Conservation (phyloP, 805 yeast species). For the Osmozyma mogii region DNA sequence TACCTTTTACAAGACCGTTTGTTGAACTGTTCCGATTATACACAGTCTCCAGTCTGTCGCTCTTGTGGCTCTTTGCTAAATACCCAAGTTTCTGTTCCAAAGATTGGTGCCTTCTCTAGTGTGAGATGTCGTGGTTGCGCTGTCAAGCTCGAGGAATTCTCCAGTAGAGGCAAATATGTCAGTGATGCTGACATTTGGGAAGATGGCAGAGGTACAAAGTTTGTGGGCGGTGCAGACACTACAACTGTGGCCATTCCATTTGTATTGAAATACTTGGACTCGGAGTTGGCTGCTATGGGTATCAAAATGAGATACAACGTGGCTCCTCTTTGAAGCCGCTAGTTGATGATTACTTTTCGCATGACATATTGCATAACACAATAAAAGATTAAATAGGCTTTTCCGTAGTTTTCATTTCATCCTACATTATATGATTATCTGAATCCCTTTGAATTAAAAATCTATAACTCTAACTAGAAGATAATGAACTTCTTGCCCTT, state of each 20-base stretch:
- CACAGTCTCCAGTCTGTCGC: conserved; percentile 85
- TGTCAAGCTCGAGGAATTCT: conserved; percentile 50
- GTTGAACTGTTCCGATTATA: conserved; percentile 90
- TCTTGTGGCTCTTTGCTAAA: conserved; percentile 88
- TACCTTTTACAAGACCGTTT: conserved; percentile 90
- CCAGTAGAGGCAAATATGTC: conserved; percentile 39
- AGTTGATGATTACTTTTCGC: conserved; percentile 2
- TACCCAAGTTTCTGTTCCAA: conserved; percentile 85
- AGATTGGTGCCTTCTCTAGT: conserved; percentile 73
- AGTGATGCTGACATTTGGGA: conserved; percentile 85
- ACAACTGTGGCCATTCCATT: conserved; percentile 95
- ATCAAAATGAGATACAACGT: conserved; percentile 86
- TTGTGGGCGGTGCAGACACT: conserved; percentile 88
- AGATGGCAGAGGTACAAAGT: conserved; percentile 90
- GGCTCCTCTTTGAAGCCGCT: conserved; percentile 36
- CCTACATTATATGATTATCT: too few species aligned
- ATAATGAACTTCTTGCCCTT: too few species aligned
- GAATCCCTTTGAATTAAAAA: too few species aligned
- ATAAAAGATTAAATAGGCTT: too few species aligned
- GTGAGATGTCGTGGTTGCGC: conserved; percentile 92
- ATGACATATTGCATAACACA: too few species aligned
- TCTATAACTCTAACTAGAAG: too few species aligned
- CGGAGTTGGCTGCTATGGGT: conserved; percentile 97
- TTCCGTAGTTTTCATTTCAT: too few species aligned
- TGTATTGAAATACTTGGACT: conserved; percentile 88